Percentiles rank a stretch among this genome's conserved stretches.
Conservation (phyloP, 768 basidiomycete genomes). For the Lactarius trivialis region DNA sequence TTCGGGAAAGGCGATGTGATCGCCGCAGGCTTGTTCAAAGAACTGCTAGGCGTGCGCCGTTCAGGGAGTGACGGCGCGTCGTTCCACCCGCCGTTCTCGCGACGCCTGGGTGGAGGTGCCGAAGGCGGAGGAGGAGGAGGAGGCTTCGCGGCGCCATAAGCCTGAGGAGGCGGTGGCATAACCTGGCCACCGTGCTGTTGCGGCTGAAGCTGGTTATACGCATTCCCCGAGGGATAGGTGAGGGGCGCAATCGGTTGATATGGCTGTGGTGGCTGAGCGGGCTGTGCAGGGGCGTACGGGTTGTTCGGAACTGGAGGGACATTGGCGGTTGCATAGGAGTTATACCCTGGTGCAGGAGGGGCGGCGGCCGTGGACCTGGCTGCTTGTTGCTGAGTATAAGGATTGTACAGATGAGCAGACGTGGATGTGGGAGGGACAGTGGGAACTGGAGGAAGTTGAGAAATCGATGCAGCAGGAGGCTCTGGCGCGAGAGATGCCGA, state of each 20-base stretch:
- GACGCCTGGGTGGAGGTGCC: slow-evolving; percentile 42
- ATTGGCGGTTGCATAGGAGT: slow-evolving; percentile 22
- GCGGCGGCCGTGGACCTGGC: slow-evolving; percentile 20
- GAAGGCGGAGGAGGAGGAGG: slow-evolving; percentile 49
- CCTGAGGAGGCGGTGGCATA: slow-evolving; percentile 39
- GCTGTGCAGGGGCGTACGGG: slow-evolving; percentile 24
- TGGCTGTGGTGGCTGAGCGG: slow-evolving; percentile 5
- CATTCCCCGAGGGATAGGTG: slow-evolving; percentile 13
- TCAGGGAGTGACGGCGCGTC: slow-evolving; percentile 62
- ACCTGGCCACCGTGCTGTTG: slow-evolving; percentile 30
- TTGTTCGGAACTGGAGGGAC: slow-evolving; percentile 17
- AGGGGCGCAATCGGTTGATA: slow-evolving; percentile 9
- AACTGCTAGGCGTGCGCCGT: slow-evolving; percentile 46
- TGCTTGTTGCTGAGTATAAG: slow-evolving; percentile 26
- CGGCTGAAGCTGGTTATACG: slow-evolving; percentile 29
- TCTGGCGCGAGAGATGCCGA: slow-evolving; percentile 23
- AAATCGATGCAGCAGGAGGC: slow-evolving; percentile 19
- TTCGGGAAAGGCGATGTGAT: slow-evolving; percentile 91
- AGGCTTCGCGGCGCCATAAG: slow-evolving; percentile 33
- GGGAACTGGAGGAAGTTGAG: slow-evolving; percentile 23
- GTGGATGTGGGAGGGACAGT: slow-evolving; percentile 20
- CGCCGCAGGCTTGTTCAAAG: slow-evolving; percentile 52
- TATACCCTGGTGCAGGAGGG: slow-evolving; percentile 22
- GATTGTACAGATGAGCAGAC: slow-evolving; percentile 9
- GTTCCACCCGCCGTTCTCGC: slow-evolving; percentile 84